phyloP scores from a whole-genome alignment of 2,329 filamentous ascomycete genomes.

The Calonectria ilicicola region DNA sequence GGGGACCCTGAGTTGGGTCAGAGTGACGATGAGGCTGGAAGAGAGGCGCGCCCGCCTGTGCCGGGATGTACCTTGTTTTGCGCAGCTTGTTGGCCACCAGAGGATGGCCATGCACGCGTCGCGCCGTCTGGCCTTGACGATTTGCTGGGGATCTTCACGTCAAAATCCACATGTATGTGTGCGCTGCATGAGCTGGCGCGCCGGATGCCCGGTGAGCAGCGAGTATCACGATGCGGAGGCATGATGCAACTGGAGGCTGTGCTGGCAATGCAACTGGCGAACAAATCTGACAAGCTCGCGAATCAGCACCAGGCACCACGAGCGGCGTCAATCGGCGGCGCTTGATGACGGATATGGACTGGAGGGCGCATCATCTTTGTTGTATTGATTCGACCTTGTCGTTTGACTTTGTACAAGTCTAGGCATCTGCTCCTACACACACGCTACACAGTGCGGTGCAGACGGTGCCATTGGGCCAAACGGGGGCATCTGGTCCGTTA shows the following conservation, averaged over 20 bases:
- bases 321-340: constrained; percentile 16
- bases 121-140: constrained; percentile 18
- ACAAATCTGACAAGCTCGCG: constrained; percentile 14
- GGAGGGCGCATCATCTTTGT: constrained; percentile 19
- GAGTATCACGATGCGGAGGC: constrained; percentile 8
- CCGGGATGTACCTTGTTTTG: constrained; percentile 35
- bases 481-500: not conserved
- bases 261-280: constrained; percentile 12
- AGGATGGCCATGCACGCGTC: constrained; percentile 30
- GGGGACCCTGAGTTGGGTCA: not conserved
- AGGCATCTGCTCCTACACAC: not conserved
- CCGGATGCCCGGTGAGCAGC: not conserved
- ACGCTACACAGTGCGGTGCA: constrained; percentile 29
- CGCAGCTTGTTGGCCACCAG: constrained; percentile 31
- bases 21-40: constrained; percentile 29
- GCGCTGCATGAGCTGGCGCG: not conserved
- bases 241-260: constrained; percentile 20
- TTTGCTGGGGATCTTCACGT: not conserved
- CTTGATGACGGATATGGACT: constrained; percentile 38
- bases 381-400: constrained; percentile 22
- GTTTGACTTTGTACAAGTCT: constrained; percentile 20
- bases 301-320: constrained; percentile 11
- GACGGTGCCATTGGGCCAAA: constrained; percentile 30
- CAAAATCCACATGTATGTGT: not conserved
- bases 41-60: constrained; percentile 31